These are phyloP conservation scores for Aspergillus vadensis DNA, from an alignment of 2,329 filamentous ascomycete species.

Conservation along the genomic window DNA sequence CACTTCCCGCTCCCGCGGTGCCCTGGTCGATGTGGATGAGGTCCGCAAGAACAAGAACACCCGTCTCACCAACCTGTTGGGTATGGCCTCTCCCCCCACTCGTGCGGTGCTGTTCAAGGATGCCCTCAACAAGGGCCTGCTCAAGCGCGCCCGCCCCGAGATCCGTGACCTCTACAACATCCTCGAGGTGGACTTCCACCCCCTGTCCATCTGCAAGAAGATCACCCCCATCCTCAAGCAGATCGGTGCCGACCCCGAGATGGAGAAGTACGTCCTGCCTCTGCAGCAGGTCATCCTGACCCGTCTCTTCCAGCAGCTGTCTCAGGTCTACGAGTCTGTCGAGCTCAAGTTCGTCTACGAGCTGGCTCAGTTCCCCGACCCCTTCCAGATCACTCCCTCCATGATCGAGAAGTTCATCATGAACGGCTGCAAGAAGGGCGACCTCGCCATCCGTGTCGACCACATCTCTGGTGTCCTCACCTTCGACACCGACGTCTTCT, in stretches of 20 bases:
- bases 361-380: constrained; percentile 92
- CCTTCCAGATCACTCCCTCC: constrained; percentile 85
- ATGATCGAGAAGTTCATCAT: constrained; percentile 99
- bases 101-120: constrained; percentile 93
- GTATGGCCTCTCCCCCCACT: constrained; percentile 87
- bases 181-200: constrained; percentile 98
- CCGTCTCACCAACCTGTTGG: constrained; percentile 90
- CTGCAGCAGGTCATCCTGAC: constrained; percentile 98
- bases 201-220: constrained; percentile 97
- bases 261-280: constrained; percentile 94
- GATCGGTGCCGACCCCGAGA: constrained; percentile 90
- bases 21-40: constrained; percentile 94
- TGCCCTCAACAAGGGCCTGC: constrained; percentile 88
- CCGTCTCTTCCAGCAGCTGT: constrained; percentile 96
- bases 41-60: constrained; percentile 99
- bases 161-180: constrained; percentile 98
- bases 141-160: constrained; percentile 89
- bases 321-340: constrained; percentile 97
- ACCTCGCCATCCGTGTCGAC: constrained; percentile 92
- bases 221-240: constrained; percentile 93
- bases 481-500: constrained; percentile 98
- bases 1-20: constrained; percentile 92
- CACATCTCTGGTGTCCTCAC: constrained; percentile 93
- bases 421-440: constrained; percentile 99
- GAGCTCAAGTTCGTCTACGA: constrained; percentile 91